Evolutionary conservation across 495 filamentous ascomycete genomes (phyloP), one percentile per base, ranked within the genome.

Genomic region (Aspergillus coremiiformis): DNA sequence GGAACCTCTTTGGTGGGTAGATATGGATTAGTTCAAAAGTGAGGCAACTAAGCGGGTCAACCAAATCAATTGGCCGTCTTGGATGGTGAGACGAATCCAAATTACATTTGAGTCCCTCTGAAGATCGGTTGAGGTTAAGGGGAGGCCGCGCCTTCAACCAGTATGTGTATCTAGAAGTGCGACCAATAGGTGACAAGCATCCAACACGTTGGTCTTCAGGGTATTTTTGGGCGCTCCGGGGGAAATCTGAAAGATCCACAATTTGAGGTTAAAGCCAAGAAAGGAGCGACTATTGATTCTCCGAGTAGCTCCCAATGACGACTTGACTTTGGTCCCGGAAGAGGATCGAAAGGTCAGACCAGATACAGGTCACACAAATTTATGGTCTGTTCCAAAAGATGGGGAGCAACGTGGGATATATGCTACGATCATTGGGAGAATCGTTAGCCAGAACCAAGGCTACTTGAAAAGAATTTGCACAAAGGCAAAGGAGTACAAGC

Each of bases 151-250:
- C 37, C 47, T 39, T 33, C 29, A 27, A 37, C 11, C n/a, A n/a
- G n/a, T n/a, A n/a, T 20, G 22, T 39, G 27, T 44, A 26, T 57
- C 43, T 51, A 52, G 29, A 50, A 26, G 21, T 12, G 33, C 50
- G 33, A 46, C 59, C 59, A 62, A 62, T 62, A 48, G 52, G 20
- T 23, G 59, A 39, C 21, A 20, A 33, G 44, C 35, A 37, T 45
- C 22, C 51, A 48, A 39, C 59, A 62, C 59, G 59, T 58, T 62
- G 56, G 49, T 53, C 51, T 54, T 42, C 59, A 47, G 42, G 50
- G 30, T 55, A 51, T 49, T 21, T 53, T 44, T 49, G 51, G 43
- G 45, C 22, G 30, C 35, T 37, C 52, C 48, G 51, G 55, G n/a
- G 45, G 52, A 29, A 20, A 49, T 59, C 49, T 53, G 21, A 39